A percentile compares a stretch with the other conserved stretches of the same genome.
These are phyloP conservation scores for Phytophthora syringae DNA, from an alignment of 352 stramenopile genomes.

Conservation along the genomic window DNA sequence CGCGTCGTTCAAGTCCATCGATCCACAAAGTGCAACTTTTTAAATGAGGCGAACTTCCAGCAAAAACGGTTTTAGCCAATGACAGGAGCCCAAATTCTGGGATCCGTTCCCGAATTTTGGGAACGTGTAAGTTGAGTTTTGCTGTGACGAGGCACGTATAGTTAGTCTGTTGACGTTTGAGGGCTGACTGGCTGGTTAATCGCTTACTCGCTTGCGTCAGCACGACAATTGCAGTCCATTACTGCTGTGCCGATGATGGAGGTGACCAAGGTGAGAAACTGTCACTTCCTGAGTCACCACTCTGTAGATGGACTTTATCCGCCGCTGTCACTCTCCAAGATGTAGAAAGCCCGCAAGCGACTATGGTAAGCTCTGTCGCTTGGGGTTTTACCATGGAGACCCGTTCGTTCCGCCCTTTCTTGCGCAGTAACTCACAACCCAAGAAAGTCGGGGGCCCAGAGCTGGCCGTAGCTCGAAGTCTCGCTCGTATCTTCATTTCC, in stretches of 20 bases:
- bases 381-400: slow-evolving; percentile 29
- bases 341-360: slow-evolving; percentile 1
- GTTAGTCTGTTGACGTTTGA: too few species aligned
- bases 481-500: slow-evolving; percentile 28
- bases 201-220: neutral
- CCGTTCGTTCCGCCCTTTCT: slow-evolving; percentile 66
- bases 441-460: neutral
- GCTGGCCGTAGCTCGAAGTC: neutral
- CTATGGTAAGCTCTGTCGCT: neutral
- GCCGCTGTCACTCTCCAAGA: slow-evolving; percentile 12
- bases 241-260: slow-evolving; percentile 7
- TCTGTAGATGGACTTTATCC: neutral
- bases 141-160: too few species aligned
- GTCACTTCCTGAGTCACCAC: neutral
- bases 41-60: slow-evolving; percentile 41
- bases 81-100: neutral
- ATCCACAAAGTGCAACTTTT: slow-evolving; percentile 18
- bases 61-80: slow-evolving; percentile 15
- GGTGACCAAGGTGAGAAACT: neutral
- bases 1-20: slow-evolving; percentile 47
- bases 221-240: neutral
- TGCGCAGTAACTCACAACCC: slow-evolving; percentile 10
- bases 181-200: too few species aligned
- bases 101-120: neutral
- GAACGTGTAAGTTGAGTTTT: neutral